phyloP scores from a whole-genome alignment of 352 stramenopile species.

The Aphanomyces euteiches region DNA sequence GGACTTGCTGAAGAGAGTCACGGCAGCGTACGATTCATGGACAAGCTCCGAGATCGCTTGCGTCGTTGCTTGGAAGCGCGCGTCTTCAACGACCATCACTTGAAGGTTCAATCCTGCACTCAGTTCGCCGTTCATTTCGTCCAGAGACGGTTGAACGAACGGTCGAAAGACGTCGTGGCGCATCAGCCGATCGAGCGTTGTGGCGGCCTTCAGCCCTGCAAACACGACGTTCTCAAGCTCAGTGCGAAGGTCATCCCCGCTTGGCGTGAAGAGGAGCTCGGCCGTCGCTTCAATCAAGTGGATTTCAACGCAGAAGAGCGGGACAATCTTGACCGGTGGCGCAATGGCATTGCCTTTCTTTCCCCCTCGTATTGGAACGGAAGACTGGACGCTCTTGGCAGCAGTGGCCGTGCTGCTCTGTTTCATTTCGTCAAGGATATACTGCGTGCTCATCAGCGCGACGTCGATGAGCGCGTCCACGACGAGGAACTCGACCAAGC shows the following conservation, averaged over 20 bases:
- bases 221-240: slow-evolving; percentile 70
- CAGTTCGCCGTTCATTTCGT: slow-evolving; percentile 41
- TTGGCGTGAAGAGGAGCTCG: slow-evolving; percentile 50
- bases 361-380: too few species aligned
- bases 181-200: slow-evolving; percentile 57
- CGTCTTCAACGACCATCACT: slow-evolving; percentile 76
- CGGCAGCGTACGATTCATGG: slow-evolving; percentile 48
- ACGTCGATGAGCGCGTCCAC: slow-evolving; percentile 70
- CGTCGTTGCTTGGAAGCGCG: slow-evolving; percentile 52
- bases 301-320: slow-evolving; percentile 79
- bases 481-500: slow-evolving; percentile 89
- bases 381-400: not conserved
- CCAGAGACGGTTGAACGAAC: slow-evolving; percentile 56
- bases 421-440: slow-evolving; percentile 43
- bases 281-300: not conserved
- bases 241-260: slow-evolving; percentile 49
- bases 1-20: slow-evolving; percentile 48
- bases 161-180: slow-evolving; percentile 59
- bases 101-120: slow-evolving; percentile 63
- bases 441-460: slow-evolving; percentile 55
- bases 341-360: not conserved
- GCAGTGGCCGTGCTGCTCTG: slow-evolving; percentile 32
- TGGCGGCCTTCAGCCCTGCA: slow-evolving; percentile 61
- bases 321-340: slow-evolving; percentile 12
- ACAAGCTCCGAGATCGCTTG: slow-evolving; percentile 51